Percentiles rank a stretch among this genome's conserved stretches.
Conservation (phyloP, 2,329 filamentous ascomycete species). For the Cadophora malorum region DNA sequence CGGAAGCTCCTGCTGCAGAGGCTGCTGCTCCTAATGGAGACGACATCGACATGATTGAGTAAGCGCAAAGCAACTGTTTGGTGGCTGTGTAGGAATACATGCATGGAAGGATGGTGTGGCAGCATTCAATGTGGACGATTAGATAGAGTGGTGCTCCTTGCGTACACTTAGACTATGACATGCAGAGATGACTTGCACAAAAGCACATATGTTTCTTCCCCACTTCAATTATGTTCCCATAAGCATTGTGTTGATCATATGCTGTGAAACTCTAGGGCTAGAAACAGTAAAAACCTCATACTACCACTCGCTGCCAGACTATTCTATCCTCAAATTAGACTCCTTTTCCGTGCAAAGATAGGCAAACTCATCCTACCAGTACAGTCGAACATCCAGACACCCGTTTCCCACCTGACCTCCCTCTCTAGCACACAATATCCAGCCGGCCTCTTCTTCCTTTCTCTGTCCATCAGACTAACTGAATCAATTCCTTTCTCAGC, state of each 20-base stretch:
- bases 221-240: neutral
- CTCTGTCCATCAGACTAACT: neutral
- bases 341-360: no score
- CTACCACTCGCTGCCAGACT: no score
- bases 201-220: slow-evolving; percentile 15
- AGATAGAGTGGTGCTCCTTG: neutral
- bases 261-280: no score
- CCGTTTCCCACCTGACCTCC: neutral
- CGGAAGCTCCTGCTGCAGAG: slow-evolving; percentile 44
- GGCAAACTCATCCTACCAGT: no score
- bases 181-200: neutral
- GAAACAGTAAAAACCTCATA: no score
- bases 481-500: slow-evolving; percentile 16
- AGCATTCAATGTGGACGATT: neutral
- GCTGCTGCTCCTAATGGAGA: slow-evolving; percentile 51
- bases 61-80: neutral
- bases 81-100: slow-evolving; percentile 17
- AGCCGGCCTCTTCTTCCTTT: neutral
- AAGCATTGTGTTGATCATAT: neutral
- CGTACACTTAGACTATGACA: slow-evolving; percentile 7
- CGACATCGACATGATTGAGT: slow-evolving; percentile 72
- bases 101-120: neutral
- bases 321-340: no score
- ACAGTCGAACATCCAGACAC: no score
- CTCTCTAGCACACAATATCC: neutral